A percentile compares a stretch with the other conserved stretches of the same genome.
Conservation (phyloP, 2,329 filamentous ascomycete genomes). For the Epichloe amarillans region DNA sequence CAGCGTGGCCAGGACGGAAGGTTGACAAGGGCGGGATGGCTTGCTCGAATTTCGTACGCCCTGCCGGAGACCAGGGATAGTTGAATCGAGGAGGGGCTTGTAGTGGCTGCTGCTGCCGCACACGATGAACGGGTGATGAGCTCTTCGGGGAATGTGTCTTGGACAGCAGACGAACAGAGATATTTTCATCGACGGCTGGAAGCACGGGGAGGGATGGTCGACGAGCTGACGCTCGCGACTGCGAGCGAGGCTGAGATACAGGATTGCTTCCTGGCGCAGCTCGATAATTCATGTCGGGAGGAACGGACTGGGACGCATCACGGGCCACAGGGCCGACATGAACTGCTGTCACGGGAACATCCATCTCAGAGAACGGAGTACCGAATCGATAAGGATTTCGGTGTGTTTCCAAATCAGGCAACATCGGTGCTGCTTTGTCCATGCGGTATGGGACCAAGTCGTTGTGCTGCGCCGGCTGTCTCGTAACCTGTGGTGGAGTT, state of each 20-base stretch:
- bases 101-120: conserved; percentile 26
- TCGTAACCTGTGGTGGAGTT: conserved; percentile 10
- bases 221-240: conserved; percentile 43
- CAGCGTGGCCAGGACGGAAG: conserved; percentile 11
- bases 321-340: conserved; percentile 60
- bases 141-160: conserved; percentile 19
- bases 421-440: conserved; percentile 35
- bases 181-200: conserved; percentile 56
- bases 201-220: conserved; percentile 57
- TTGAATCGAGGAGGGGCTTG: conserved; percentile 40
- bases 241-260: conserved; percentile 28
- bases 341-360: conserved; percentile 68
- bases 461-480: conserved; percentile 10
- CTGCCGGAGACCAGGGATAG: conserved; percentile 42
- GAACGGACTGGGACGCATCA: conserved; percentile 78
- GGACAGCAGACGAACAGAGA: conserved; percentile 26
- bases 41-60: conserved; percentile 32
- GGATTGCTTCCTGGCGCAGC: conserved; percentile 20
- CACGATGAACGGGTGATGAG: conserved; percentile 22
- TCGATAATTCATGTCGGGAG: conserved; percentile 81
- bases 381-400: conserved; percentile 56
- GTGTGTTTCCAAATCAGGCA: conserved; percentile 44
- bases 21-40: conserved; percentile 25
- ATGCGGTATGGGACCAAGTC: conserved; percentile 37
- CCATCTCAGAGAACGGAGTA: conserved; percentile 85